phyloP scores from a whole-genome alignment of 768 basidiomycete species.

The Amanita polypyramis region DNA sequence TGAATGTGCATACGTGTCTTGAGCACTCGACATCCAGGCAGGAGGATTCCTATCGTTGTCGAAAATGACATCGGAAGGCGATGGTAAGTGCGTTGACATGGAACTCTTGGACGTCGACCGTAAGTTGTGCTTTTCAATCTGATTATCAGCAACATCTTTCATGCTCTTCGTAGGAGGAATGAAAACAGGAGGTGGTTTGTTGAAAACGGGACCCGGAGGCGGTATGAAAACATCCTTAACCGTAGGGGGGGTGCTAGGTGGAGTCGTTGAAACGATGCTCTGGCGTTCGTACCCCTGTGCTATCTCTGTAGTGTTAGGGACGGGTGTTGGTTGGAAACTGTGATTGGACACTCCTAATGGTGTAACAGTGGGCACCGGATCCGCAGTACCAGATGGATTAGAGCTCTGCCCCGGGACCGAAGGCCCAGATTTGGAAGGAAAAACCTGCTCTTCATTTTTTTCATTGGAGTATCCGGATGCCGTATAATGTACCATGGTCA shows the following conservation, averaged over 20 bases:
- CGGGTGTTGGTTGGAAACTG: neutral
- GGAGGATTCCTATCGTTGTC: constrained; percentile 33
- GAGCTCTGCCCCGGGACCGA: neutral
- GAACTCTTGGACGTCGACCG: neutral
- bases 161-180: constrained; percentile 29
- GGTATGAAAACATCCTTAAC: constrained; percentile 22
- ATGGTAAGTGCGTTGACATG: constrained; percentile 40
- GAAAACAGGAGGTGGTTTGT: constrained; percentile 43
- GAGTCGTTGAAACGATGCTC: constrained; percentile 44
- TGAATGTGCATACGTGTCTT: constrained; percentile 39
- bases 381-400: neutral
- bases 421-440: neutral
- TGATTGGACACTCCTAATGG: neutral
- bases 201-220: constrained; percentile 44
- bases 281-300: constrained; percentile 12
- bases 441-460: neutral
- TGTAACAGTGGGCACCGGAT: neutral
- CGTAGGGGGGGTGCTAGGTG: constrained; percentile 44
- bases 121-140: neutral
- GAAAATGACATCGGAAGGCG: constrained; percentile 40
- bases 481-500: constrained; percentile 7
- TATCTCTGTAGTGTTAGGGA: neutral
- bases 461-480: neutral
- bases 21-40: constrained; percentile 49
- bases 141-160: constrained; percentile 18